A percentile compares a stretch with the other conserved stretches of the same genome.
These are phyloP conservation scores for Termitomyces sp. DNA, from an alignment of 768 basidiomycete genomes.

Conservation along the genomic window DNA sequence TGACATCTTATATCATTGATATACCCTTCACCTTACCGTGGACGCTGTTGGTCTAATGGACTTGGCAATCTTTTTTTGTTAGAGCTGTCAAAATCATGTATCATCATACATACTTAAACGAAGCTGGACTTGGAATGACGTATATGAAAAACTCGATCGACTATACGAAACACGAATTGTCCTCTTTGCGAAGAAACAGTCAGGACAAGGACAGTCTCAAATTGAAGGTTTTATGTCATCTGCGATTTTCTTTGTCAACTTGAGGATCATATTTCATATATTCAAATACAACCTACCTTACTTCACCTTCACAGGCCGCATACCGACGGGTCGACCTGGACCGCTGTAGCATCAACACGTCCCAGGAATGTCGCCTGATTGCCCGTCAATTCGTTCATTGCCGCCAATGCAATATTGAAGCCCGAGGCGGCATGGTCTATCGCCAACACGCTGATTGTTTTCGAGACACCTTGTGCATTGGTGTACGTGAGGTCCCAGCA, in stretches of 20 bases:
- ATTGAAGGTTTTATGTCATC: not conserved
- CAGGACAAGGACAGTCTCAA: not conserved
- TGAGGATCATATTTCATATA: not conserved
- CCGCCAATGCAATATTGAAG: slow-evolving; percentile 20
- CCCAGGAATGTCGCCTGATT: slow-evolving; percentile 23
- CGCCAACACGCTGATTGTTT: slow-evolving; percentile 36
- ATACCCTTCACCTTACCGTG: not conserved
- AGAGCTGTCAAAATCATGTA: not conserved
- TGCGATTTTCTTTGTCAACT: not conserved
- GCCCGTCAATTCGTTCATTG: slow-evolving; percentile 27
- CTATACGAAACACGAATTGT: not conserved
- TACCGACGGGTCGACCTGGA: slow-evolving; percentile 15
- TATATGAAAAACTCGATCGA: no score
- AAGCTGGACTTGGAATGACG: not conserved
- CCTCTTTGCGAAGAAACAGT: not conserved
- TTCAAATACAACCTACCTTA: not conserved
- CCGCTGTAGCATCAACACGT: slow-evolving; percentile 13
- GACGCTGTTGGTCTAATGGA: not conserved
- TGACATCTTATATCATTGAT: not conserved
- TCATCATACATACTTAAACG: not conserved
- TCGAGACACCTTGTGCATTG: slow-evolving; percentile 13
- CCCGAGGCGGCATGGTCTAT: slow-evolving; percentile 30
- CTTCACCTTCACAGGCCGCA: slow-evolving; percentile 19
- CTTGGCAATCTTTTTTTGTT: not conserved
- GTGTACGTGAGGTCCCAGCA: slow-evolving; percentile 51